A percentile compares a stretch with the other conserved stretches of the same genome.
Conservation (phyloP, 176 grass and related monocot species). For the Guadua angustifolia region DNA sequence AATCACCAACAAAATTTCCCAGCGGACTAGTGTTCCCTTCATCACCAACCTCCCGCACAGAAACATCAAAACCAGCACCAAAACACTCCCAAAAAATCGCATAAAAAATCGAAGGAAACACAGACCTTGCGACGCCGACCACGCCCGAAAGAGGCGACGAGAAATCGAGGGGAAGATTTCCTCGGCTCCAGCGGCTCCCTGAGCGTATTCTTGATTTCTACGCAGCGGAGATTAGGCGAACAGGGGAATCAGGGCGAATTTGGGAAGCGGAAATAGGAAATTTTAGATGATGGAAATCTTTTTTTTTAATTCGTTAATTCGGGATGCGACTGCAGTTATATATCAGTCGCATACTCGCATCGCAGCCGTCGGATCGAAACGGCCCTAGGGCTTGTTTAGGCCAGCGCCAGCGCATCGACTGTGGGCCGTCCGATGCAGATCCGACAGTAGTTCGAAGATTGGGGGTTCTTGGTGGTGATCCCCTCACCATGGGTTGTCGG, state of each 20-base stretch:
- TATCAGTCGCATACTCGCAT: slow-evolving; percentile 10
- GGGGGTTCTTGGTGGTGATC: background rate
- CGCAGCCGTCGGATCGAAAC: slow-evolving; percentile 28
- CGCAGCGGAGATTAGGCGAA: slow-evolving; percentile 31
- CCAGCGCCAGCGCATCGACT: background rate
- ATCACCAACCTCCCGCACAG: background rate
- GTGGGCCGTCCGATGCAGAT: background rate
- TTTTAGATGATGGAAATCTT: background rate
- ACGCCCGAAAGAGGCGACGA: background rate
- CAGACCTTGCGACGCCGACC: slow-evolving; percentile 18
- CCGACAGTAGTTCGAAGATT: background rate
- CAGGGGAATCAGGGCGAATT: slow-evolving; percentile 10
- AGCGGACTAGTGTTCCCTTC: background rate
- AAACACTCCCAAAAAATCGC: background rate
- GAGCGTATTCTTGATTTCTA: slow-evolving; percentile 1
- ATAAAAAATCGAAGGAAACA: slow-evolving; percentile 14
- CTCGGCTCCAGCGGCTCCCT: background rate
- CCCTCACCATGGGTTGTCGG: background rate
- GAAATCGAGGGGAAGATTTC: background rate
- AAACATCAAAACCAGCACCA: slow-evolving; percentile 10
- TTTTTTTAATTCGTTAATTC: slow-evolving; percentile 9
- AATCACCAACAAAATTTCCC: background rate
- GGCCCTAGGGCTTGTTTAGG: background rate
- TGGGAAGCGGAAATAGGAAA: background rate
- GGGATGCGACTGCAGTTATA: background rate